Base-by-base conservation (phyloP, 2,329 filamentous ascomycete genomes). In the Stenocarpella maydis region DNA sequence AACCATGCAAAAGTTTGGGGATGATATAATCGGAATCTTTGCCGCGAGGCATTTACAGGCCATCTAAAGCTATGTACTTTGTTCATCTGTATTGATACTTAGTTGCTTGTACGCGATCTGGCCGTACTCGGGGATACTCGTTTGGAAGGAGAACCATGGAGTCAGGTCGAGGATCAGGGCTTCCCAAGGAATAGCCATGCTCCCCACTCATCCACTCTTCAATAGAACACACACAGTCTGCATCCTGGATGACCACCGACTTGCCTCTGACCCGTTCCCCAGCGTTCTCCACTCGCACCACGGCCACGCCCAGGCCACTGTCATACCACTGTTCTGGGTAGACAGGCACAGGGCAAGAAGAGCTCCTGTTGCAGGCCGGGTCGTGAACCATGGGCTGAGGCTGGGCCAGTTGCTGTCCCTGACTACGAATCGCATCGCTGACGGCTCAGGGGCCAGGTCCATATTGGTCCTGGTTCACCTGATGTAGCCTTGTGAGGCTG, bases 11-110 rank as follows among this genome's bases (percentile, higher is more conserved):
- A 53, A 54, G 26, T 24, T 45, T 41, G 17, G 67, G 52, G 47
- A 34, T 60, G 55, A 50, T 45, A 50, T 47, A 34, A 34, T 39
- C 39, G 55, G 55, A 53, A 39, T 60, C 39, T 19, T 54, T 26
- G 67, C 67, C 70, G 70, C 70, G 41, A 71, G 70, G 67, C 67
- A 47, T 50, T 37, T 17, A 34, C 26, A 37, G 43, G 53, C 26
- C 53, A 66, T 66, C 24, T 65, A 26, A 60, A 24, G 12, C 49
- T n/a, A 24, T 21, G 58, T 63, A 49, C 31, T 47, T 63, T 63
- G 43, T 63, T 49, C 8, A 31, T 37, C n/a, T 49, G 28, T 37
- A 34, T 49, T 63, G 41, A 17, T 49, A 37, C 41, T 45, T 10
- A 61, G 26, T 41, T 47, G 31, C 58, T 47, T 61, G 41, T 47